Evolutionary conservation across 106 monocot species (phyloP).

Genomic region (Agapanthus africanus): DNA sequence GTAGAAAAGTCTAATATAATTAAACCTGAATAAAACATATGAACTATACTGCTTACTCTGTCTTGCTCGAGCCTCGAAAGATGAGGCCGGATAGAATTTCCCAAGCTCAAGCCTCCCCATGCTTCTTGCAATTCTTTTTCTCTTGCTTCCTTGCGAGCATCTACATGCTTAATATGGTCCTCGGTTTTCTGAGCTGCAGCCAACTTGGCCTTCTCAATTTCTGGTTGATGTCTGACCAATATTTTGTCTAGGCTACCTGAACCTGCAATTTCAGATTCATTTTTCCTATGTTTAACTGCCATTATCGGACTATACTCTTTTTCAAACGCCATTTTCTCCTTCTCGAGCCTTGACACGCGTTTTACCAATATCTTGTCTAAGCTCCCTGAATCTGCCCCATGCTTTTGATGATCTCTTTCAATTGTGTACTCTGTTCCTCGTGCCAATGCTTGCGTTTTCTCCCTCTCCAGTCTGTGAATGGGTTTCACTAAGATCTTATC

Average conservation of each 20-base stretch:
- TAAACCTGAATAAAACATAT: background rate
- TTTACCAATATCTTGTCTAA: constrained; percentile 70
- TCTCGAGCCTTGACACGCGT: constrained; percentile 63
- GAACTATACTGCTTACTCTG: constrained; percentile 30
- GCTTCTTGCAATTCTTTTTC: constrained; percentile 71
- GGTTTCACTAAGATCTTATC: constrained; percentile 54
- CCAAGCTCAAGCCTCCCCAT: constrained; percentile 90
- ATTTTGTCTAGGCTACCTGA: constrained; percentile 19
- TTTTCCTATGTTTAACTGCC: constrained; percentile 1
- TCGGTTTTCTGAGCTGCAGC: constrained; percentile 14
- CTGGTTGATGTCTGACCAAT: constrained; percentile 21
- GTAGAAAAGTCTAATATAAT: background rate
- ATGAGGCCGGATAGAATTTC: constrained; percentile 58
- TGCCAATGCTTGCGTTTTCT: constrained; percentile 39
- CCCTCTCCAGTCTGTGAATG: constrained; percentile 42
- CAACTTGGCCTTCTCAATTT: constrained; percentile 41
- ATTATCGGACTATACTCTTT: background rate
- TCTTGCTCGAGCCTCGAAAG: constrained; percentile 76
- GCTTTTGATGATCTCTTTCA: constrained; percentile 5
- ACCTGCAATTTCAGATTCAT: background rate
- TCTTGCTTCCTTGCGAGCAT: constrained; percentile 41
- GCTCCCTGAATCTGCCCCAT: constrained; percentile 14
- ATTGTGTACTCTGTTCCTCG: background rate
- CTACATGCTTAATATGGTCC: constrained; percentile 17
- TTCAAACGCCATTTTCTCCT: constrained; percentile 34